Percentiles rank a stretch among this genome's conserved stretches.
phyloP scores from a whole-genome alignment of 2,329 filamentous ascomycete genomes.

The Ceratocystis lukuohia region DNA sequence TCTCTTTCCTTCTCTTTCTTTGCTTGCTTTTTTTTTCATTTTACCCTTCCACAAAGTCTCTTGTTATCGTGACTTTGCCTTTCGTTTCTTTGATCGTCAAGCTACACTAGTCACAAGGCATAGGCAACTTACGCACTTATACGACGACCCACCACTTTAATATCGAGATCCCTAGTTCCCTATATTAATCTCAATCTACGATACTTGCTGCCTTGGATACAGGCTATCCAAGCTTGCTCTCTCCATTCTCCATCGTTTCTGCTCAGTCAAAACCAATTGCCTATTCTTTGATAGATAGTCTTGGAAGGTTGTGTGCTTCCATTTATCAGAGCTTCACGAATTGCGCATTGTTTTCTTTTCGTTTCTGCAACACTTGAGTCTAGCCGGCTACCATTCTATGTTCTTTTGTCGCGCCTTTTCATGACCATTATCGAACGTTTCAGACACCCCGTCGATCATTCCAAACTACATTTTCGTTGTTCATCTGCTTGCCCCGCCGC shows the following conservation, averaged over 20 bases:
- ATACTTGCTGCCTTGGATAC: not conserved
- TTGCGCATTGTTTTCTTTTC: not conserved
- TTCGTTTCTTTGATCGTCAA: not conserved
- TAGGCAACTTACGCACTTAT: not conserved
- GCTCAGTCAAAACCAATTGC: not conserved
- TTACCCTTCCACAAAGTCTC: not conserved
- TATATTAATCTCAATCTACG: not conserved
- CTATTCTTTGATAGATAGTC: not conserved
- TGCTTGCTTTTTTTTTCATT: constrained; percentile 15
- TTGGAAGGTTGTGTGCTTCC: not conserved
- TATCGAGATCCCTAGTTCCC: not conserved
- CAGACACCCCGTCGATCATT: not conserved
- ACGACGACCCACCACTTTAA: not conserved
- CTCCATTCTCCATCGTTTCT: not conserved
- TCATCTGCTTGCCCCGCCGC: not conserved
- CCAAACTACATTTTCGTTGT: not conserved
- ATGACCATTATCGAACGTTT: not conserved
- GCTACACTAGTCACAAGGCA: not conserved
- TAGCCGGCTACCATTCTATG: not conserved
- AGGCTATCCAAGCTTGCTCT: not conserved
- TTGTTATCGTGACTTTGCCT: not conserved
- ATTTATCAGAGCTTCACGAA: not conserved
- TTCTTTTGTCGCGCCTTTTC: not conserved
- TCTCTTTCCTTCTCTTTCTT: constrained; percentile 11
- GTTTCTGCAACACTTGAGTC: not conserved